Evolutionary conservation across 176 grass and related monocot species (phyloP).

Genomic region (Oryza meyeriana): DNA sequence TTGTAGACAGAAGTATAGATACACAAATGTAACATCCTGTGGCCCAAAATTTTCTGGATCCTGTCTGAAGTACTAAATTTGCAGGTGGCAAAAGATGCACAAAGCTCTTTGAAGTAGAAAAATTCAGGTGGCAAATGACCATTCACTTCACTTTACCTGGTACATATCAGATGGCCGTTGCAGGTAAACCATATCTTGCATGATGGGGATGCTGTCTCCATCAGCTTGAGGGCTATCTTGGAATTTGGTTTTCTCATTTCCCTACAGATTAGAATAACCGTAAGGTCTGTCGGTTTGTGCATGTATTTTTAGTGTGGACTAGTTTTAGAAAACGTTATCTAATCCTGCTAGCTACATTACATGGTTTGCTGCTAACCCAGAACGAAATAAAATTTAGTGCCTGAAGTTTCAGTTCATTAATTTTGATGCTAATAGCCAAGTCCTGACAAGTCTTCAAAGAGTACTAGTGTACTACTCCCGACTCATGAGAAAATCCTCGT

Average conservation of each 20-base stretch:
- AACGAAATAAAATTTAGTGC: not conserved
- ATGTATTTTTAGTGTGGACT: not conserved
- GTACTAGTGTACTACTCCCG: too few species aligned
- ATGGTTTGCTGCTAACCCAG: not conserved
- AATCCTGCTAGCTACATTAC: not conserved
- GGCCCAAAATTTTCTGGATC: not conserved
- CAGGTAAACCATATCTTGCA: constrained; percentile 78
- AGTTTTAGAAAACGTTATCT: not conserved
- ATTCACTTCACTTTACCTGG: constrained; percentile 37
- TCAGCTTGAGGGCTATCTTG: constrained; percentile 48
- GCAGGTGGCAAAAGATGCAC: not conserved
- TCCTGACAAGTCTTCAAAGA: too few species aligned
- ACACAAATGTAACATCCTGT: not conserved
- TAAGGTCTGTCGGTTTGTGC: not conserved
- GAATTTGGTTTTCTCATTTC: constrained; percentile 54
- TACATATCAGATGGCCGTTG: constrained; percentile 56
- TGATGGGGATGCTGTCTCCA: constrained; percentile 33
- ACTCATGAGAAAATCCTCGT: too few species aligned
- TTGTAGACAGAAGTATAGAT: not conserved
- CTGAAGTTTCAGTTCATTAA: not conserved
- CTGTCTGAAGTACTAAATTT: not conserved
- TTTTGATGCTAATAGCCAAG: not conserved
- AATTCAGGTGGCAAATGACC: not conserved
- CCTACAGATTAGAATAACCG: constrained; percentile 20
- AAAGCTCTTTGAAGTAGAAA: not conserved